Evolutionary conservation across 306 rosid genomes (phyloP).

Genomic region (Mucuna pruriens): DNA sequence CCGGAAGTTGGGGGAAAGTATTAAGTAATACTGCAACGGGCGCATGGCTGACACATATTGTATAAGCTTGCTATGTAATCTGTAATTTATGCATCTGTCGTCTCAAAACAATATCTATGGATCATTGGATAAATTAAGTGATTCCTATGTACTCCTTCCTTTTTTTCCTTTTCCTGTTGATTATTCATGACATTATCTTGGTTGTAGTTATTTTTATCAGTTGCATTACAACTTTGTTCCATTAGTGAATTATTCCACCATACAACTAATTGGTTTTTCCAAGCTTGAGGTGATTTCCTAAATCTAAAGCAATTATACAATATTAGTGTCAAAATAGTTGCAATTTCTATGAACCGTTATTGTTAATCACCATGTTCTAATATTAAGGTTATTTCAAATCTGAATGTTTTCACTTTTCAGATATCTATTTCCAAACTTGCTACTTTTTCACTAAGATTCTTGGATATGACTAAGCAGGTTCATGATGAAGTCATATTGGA

Average conservation of each 20-base stretch:
- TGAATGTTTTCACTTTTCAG: neutral
- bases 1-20: neutral
- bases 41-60: neutral
- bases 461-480: constrained; percentile 58
- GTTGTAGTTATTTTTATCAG: neutral
- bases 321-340: neutral
- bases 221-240: neutral
- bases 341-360: neutral
- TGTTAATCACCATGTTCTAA: neutral
- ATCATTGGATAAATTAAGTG: neutral
- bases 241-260: neutral
- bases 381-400: neutral
- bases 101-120: neutral
- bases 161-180: neutral
- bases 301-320: neutral
- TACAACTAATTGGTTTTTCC: neutral
- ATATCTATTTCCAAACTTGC: neutral
- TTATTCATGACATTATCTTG: neutral
- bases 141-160: neutral
- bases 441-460: constrained; percentile 26
- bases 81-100: neutral
- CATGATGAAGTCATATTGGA: constrained; percentile 95
- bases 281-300: neutral
- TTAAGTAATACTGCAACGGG: neutral
- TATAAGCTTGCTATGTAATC: neutral